Evolutionary conservation across 1,284 basidiomycete species (phyloP).

Genomic region (Austroboletus novae-zelandiae): DNA sequence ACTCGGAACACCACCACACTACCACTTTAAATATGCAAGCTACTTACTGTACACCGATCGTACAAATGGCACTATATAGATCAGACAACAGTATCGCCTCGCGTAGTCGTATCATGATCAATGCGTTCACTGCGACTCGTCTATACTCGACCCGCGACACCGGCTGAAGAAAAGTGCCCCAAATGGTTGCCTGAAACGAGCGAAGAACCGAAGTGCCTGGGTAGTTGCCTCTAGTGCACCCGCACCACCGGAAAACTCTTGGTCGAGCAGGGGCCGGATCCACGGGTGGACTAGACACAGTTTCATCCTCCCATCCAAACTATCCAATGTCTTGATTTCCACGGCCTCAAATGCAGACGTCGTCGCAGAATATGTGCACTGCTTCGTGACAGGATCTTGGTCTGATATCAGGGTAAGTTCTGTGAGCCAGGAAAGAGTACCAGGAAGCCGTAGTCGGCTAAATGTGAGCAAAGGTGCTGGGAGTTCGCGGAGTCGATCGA

Average conservation of each 20-base stretch:
- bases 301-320: background rate
- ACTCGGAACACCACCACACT: too few relatives aligned
- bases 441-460: constrained; percentile 5
- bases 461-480: background rate
- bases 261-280: constrained; percentile 11
- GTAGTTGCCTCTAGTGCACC: background rate
- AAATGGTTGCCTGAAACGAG: constrained; percentile 6
- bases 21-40: too few relatives aligned
- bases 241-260: constrained; percentile 1
- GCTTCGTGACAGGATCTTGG: background rate
- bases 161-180: constrained; percentile 7
- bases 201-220: constrained; percentile 1
- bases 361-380: background rate
- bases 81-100: background rate
- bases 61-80: background rate
- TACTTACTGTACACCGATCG: constrained; percentile 6
- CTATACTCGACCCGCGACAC: background rate
- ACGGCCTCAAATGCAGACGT: background rate
- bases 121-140: constrained; percentile 4
- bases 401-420: background rate
- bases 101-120: constrained; percentile 1
- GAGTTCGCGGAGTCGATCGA: background rate
- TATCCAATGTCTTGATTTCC: constrained; percentile 1
- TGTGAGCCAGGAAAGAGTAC: constrained; percentile 2
- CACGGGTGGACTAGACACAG: constrained; percentile 9